phyloP scores from a whole-genome alignment of 192 early-diverging fungal species.

The Coemansia sp. region DNA sequence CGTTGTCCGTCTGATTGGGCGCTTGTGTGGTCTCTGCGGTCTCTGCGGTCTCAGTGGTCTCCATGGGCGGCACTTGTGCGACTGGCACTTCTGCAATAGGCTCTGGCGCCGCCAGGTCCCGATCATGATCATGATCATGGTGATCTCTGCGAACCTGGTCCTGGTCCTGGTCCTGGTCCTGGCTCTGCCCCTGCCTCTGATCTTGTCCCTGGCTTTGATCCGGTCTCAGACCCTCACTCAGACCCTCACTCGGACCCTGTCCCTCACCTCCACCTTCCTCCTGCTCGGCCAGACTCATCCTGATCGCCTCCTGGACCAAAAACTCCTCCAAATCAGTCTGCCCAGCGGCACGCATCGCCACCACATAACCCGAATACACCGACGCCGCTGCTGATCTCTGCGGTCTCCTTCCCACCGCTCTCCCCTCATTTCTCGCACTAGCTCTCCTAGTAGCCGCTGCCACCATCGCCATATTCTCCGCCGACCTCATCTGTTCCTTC shows the following conservation, averaged over 20 bases:
- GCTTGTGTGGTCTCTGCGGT: not conserved
- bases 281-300: constrained; percentile 68
- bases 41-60: not conserved
- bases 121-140: too few relatives aligned
- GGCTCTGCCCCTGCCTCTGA: not conserved
- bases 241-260: not conserved
- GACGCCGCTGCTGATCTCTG: constrained; percentile 15
- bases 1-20: not conserved
- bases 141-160: not conserved
- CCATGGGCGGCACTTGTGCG: not conserved
- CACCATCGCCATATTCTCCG: constrained; percentile 38
- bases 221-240: not conserved
- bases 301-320: constrained; percentile 90
- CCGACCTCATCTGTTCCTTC: constrained; percentile 26
- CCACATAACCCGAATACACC: constrained; percentile 61
- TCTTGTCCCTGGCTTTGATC: not conserved
- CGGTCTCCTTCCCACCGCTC: constrained; percentile 8
- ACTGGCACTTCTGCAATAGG: not conserved
- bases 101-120: not conserved
- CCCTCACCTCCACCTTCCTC: constrained; percentile 29
- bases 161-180: constrained; percentile 40
- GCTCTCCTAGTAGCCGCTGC: constrained; percentile 39
- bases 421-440: constrained; percentile 20
- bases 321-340: constrained; percentile 84
- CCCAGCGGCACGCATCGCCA: constrained; percentile 70